Conservation (phyloP, 2,329 filamentous ascomycete genomes). For the Colletotrichum australisinense region DNA sequence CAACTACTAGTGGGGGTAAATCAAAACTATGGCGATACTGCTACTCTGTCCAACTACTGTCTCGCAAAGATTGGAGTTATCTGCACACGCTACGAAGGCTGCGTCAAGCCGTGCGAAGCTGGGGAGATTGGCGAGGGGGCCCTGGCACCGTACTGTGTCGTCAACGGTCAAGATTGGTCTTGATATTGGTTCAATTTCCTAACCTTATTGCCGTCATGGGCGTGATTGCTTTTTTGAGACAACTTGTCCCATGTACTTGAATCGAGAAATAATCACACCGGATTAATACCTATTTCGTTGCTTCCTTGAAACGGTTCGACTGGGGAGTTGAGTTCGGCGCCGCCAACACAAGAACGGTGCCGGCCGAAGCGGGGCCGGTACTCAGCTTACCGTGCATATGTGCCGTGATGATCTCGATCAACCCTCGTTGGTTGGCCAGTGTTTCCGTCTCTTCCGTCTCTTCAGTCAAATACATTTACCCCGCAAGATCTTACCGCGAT, state of each 20-base stretch:
- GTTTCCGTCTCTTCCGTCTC: neutral
- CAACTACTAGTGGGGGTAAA: slow-evolving; percentile 48
- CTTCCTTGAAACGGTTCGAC: no score
- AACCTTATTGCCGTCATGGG: no score
- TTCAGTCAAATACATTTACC: neutral
- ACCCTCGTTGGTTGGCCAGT: neutral
- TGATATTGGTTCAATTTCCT: neutral
- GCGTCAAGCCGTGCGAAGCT: slow-evolving; percentile 20
- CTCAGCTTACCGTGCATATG: neutral
- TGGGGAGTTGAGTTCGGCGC: no score
- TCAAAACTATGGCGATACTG: slow-evolving; percentile 49
- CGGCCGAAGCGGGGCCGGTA: neutral
- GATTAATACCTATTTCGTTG: no score
- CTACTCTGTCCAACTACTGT: slow-evolving; percentile 43
- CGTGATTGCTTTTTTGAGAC: no score
- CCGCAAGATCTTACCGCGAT: neutral
- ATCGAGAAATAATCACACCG: no score
- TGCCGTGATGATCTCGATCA: neutral
- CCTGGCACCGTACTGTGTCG: slow-evolving; percentile 11
- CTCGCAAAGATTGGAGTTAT: slow-evolving; percentile 19
- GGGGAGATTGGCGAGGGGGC: slow-evolving; percentile 15
- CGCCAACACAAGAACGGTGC: neutral
- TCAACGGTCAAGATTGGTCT: slow-evolving; percentile 15
- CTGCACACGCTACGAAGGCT: slow-evolving; percentile 11
- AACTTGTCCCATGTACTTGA: no score